phyloP scores from a whole-genome alignment of 2,329 filamentous ascomycete genomes.

The Gnomoniopsis sp. region DNA sequence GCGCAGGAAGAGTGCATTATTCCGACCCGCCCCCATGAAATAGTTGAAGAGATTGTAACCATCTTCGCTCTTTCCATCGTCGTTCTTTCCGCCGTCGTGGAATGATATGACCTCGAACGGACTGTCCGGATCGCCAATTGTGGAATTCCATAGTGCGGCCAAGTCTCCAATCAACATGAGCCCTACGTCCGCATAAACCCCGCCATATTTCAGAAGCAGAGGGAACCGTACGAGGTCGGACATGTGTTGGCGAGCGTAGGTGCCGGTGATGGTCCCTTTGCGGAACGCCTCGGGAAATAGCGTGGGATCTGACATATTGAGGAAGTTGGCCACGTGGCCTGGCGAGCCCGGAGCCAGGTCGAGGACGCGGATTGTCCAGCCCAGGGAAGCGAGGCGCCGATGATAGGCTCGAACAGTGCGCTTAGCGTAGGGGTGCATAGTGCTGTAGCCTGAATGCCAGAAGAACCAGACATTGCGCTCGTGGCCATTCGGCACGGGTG shows the following conservation, averaged over 20 bases:
- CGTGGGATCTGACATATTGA: slow-evolving; percentile 40
- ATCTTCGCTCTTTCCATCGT: slow-evolving; percentile 27
- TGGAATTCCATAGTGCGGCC: slow-evolving; percentile 48
- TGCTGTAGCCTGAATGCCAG: slow-evolving; percentile 49
- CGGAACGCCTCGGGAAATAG: slow-evolving; percentile 48
- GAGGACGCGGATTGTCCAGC: slow-evolving; percentile 52
- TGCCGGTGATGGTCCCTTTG: slow-evolving; percentile 45
- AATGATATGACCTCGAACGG: slow-evolving; percentile 47
- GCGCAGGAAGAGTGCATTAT: slow-evolving; percentile 44
- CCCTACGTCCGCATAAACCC: slow-evolving; percentile 56
- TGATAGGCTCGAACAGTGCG: slow-evolving; percentile 53
- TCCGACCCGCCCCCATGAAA: slow-evolving; percentile 34
- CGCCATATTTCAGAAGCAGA: slow-evolving; percentile 53
- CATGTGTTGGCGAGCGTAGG: slow-evolving; percentile 49
- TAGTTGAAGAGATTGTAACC: slow-evolving; percentile 44
- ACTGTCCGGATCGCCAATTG: slow-evolving; percentile 42
- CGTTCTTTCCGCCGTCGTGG: slow-evolving; percentile 33
- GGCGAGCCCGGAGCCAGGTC: slow-evolving; percentile 41
- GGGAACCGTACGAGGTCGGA: slow-evolving; percentile 58
- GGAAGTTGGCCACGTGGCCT: slow-evolving; percentile 45
- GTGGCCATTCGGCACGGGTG: slow-evolving; percentile 28
- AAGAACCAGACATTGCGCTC: slow-evolving; percentile 58
- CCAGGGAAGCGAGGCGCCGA: slow-evolving; percentile 45
- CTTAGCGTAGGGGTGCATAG: slow-evolving; percentile 48
- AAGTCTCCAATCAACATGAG: slow-evolving; percentile 56